Evolutionary conservation across 2,329 filamentous ascomycete species (phyloP), one percentile per base, ranked within the genome.

Genomic region (Didymella segeticola): DNA sequence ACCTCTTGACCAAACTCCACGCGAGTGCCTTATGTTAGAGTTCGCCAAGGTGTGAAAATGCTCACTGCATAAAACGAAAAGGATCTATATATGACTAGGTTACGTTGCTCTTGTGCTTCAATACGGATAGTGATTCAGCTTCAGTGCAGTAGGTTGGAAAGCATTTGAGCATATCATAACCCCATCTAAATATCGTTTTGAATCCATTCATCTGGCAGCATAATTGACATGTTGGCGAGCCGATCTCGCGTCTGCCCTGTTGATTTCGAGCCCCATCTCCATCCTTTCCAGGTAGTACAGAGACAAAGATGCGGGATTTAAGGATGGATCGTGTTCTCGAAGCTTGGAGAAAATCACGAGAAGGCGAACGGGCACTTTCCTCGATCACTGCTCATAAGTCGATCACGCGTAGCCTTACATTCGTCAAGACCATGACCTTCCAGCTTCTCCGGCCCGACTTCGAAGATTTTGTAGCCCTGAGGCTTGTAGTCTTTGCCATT

Each of bases 401-500:
- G 69, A 43, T 63, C 63, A 37, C 54, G 62, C 11, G 53, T 63
- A 14, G 52, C 56, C 30, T 66, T 55, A 45, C 70, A 69, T 39
- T 73, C 64, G 8, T 61, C 58, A 19, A 52, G 49, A 1, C 82
- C 82, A 46, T 78, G 76, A 1, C 79, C 80, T 58, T 82, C 77
- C 46, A 83, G 80, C 41, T 75, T 78, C 47, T 71, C 76, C 0
- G 89, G 89, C 0, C 89, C 89, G 15, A 90, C 70, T 42, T 90
- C 85, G 17, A 80, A 76, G 37, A 85, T 80, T 2, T 78, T 61
- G 61, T 85, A 87, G 0, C 83, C 83, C 43, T 78, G 64, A 0
- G 82, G 79, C 53, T 78, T 83, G 56, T 75, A 79, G 27, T 77
- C 23, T 75, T 79, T 78, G 80, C 86, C 54, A 81, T 86, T 54